A percentile compares a stretch with the other conserved stretches of the same genome.
Conservation (phyloP, 208 protist species). For the Leishmania tarentolae region DNA sequence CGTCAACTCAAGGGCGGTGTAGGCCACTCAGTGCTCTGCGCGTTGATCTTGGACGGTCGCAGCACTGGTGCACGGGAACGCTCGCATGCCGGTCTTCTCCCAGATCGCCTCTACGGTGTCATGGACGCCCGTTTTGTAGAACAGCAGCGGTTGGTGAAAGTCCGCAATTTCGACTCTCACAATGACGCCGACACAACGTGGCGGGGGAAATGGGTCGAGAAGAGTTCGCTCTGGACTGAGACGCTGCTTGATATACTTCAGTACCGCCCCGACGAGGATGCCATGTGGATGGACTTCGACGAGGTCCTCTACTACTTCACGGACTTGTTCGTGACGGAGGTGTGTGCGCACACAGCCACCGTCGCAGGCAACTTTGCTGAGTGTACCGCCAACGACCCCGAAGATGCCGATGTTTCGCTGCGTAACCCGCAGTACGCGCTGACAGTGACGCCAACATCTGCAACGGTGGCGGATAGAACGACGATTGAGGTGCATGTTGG, state of each 20-base stretch:
- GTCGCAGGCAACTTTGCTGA: conserved; percentile 38
- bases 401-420: conserved; percentile 17
- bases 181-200: conserved; percentile 42
- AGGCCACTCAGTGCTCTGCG: conserved; percentile 45
- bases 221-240: conserved; percentile 55
- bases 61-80: conserved; percentile 47
- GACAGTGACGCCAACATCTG: conserved; percentile 9
- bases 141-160: conserved; percentile 74
- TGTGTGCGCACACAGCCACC: conserved; percentile 23
- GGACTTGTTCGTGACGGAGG: conserved; percentile 64
- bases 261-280: conserved; percentile 18
- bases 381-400: conserved; percentile 15
- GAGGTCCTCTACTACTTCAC: conserved; percentile 90
- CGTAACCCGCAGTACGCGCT: conserved; percentile 63
- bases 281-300: conserved; percentile 78
- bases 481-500: conserved; percentile 57
- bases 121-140: conserved; percentile 77
- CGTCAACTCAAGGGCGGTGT: conserved; percentile 50
- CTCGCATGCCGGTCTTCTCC: conserved; percentile 52
- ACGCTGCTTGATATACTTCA: conserved; percentile 32
- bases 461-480: conserved; percentile 8
- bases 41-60: conserved; percentile 51
- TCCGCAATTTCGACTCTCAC: conserved; percentile 58
- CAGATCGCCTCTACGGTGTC: conserved; percentile 80
- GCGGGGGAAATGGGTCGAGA: conserved; percentile 65